Percentiles rank a stretch among this genome's conserved stretches.
Conservation (phyloP, 2,329 filamentous ascomycete species). For the Fusarium sterilihyphosum region DNA sequence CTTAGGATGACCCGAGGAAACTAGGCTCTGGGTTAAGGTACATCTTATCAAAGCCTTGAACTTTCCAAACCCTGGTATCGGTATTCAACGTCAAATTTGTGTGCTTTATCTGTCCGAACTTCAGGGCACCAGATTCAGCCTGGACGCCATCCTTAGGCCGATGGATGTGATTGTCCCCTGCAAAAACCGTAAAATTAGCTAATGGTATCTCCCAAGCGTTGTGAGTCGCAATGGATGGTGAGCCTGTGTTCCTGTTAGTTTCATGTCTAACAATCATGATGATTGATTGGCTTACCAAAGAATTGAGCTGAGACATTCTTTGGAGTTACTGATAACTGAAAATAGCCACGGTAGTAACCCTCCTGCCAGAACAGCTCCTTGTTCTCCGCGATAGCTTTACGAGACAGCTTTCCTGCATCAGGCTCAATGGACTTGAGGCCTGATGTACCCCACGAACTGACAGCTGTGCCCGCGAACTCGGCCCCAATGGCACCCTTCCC, state of each 20-base stretch:
- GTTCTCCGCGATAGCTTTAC: background rate
- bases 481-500: background rate
- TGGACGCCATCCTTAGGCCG: background rate
- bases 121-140: background rate
- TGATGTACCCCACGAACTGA: background rate
- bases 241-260: background rate
- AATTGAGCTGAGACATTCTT: background rate
- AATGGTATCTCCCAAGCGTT: background rate
- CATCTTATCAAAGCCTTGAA: background rate
- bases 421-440: background rate
- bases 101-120: background rate
- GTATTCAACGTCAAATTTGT: background rate
- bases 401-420: background rate
- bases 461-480: background rate
- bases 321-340: background rate
- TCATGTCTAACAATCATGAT: rapidly evolving
- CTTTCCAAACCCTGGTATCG: background rate
- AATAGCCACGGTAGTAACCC: background rate
- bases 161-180: background rate
- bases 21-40: background rate
- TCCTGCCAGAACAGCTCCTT: background rate
- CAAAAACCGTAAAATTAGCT: background rate
- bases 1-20: background rate
- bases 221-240: background rate
- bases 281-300: background rate